Evolutionary conservation across 768 basidiomycete genomes (phyloP).

Genomic region (Hygrophorus pudorinus): DNA sequence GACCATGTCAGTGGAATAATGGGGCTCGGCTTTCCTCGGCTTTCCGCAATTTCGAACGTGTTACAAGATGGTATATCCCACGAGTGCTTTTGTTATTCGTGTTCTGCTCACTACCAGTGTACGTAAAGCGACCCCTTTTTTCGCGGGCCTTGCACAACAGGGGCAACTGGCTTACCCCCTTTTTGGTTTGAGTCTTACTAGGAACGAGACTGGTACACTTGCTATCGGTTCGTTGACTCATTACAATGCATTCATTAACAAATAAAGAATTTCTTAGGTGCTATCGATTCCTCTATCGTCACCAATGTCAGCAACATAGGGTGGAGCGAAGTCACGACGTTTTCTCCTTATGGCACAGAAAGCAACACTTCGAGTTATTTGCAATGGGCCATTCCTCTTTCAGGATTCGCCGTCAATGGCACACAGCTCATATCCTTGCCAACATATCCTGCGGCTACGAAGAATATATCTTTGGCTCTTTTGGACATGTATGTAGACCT

Average conservation of each 20-base stretch:
- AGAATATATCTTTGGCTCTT: conserved; percentile 52
- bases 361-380: conserved; percentile 60
- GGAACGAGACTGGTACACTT: conserved; percentile 50
- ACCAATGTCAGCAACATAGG: conserved; percentile 45
- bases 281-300: conserved; percentile 63
- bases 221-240: conserved; percentile 40
- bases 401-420: conserved; percentile 45
- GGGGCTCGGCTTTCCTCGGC: conserved; percentile 66
- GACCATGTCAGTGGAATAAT: conserved; percentile 63
- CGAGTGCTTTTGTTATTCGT: conserved; percentile 19
- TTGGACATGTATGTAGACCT: conserved; percentile 53
- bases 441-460: conserved; percentile 50
- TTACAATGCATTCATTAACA: background rate
- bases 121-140: conserved; percentile 55
- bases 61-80: conserved; percentile 30
- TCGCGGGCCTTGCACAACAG: conserved; percentile 48
- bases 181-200: conserved; percentile 60
- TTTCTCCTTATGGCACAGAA: conserved; percentile 51
- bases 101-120: background rate
- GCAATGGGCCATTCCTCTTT: conserved; percentile 62
- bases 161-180: conserved; percentile 65
- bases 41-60: conserved; percentile 46
- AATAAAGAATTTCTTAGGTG: conserved; percentile 36
- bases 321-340: conserved; percentile 71
- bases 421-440: conserved; percentile 43